Evolutionary conservation across 2,329 filamentous ascomycete genomes (phyloP).

Genomic region (Aureobasidium vineae): DNA sequence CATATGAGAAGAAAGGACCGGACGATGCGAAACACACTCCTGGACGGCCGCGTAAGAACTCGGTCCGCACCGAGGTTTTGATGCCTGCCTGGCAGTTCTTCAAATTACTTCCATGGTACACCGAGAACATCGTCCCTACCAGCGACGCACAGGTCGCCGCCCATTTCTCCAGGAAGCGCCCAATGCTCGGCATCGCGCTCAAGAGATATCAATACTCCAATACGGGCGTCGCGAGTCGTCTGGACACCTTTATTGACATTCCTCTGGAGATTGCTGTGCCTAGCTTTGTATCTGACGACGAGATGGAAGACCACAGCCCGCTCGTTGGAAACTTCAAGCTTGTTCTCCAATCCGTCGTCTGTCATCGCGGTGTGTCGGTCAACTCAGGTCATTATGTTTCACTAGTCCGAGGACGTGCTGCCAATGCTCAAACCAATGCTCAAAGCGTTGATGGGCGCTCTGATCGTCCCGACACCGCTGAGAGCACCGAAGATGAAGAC

Average conservation of each 20-base stretch:
- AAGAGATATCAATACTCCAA: conserved; percentile 81
- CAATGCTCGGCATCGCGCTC: conserved; percentile 86
- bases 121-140: conserved; percentile 57
- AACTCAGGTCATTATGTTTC: conserved; percentile 90
- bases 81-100: conserved; percentile 99
- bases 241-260: conserved; percentile 86
- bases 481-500: conserved; percentile 62
- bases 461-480: conserved; percentile 38
- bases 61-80: conserved; percentile 71
- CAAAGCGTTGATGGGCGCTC: conserved; percentile 48
- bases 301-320: conserved; percentile 62
- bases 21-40: conserved; percentile 38
- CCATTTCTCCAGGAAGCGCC: conserved; percentile 78
- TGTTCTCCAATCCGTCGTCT: conserved; percentile 85
- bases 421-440: conserved; percentile 33
- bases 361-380: conserved; percentile 81
- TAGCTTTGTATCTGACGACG: conserved; percentile 83
- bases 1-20: conserved; percentile 45
- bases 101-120: conserved; percentile 90
- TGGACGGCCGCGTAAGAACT: conserved; percentile 30
- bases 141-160: conserved; percentile 79
- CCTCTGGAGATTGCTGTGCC: conserved; percentile 79
- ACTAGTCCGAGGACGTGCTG: conserved; percentile 70
- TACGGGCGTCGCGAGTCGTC: conserved; percentile 65
- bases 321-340: conserved; percentile 90